Percentiles rank a stretch among this genome's conserved stretches.
These are phyloP conservation scores for Ophiocordyceps unilateralis DNA, from an alignment of 2,329 filamentous ascomycete species.

Conservation along the genomic window DNA sequence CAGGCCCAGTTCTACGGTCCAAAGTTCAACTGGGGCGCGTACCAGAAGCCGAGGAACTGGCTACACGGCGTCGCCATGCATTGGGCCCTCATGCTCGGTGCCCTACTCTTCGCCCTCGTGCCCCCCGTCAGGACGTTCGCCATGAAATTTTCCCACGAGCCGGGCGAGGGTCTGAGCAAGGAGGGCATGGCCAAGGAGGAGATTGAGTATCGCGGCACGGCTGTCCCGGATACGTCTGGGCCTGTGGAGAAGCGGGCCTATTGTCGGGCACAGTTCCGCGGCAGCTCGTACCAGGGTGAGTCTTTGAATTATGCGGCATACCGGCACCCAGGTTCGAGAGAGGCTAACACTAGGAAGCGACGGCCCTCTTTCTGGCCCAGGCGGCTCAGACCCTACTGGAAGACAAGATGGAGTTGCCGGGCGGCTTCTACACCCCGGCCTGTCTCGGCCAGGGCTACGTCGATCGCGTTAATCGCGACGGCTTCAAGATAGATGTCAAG, in stretches of 20 bases:
- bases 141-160: slow-evolving; percentile 27
- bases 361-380: slow-evolving; percentile 44
- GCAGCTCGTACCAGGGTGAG: slow-evolving; percentile 50
- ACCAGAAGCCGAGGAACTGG: slow-evolving; percentile 31
- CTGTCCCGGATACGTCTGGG: slow-evolving; percentile 36
- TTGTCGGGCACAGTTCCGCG: slow-evolving; percentile 36
- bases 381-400: slow-evolving; percentile 49
- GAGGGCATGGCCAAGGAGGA: slow-evolving; percentile 40
- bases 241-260: slow-evolving; percentile 29
- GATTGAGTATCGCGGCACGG: slow-evolving; percentile 47
- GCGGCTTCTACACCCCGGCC: slow-evolving; percentile 56
- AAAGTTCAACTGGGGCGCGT: slow-evolving; percentile 42
- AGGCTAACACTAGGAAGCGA: slow-evolving; percentile 27
- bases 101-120: slow-evolving; percentile 24
- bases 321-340: too few species aligned
- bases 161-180: slow-evolving; percentile 34
- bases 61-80: slow-evolving; percentile 32
- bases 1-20: slow-evolving; percentile 36
- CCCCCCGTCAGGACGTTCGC: slow-evolving; percentile 28
- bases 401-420: slow-evolving; percentile 40
- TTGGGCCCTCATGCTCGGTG: slow-evolving; percentile 25
- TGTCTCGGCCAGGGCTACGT: slow-evolving; percentile 51
- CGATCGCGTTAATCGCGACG: slow-evolving; percentile 41
- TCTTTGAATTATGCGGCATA: slow-evolving; percentile 1
- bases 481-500: slow-evolving; percentile 44